A percentile compares a stretch with the other conserved stretches of the same genome.
Evolutionary conservation across 257 asterid genomes (phyloP).

Genomic region (Solanum paucissectum): DNA sequence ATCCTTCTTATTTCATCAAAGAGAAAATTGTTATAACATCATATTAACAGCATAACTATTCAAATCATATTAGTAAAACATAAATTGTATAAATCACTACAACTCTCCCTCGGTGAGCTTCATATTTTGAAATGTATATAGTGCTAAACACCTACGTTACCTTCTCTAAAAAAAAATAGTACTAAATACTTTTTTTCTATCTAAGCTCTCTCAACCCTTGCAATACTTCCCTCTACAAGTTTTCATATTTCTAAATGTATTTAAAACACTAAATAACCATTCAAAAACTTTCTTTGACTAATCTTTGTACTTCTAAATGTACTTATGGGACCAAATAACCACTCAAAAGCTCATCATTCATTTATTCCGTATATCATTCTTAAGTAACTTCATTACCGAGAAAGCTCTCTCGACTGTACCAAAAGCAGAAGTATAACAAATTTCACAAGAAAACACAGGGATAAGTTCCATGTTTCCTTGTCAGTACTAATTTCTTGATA

Average conservation of each 20-base stretch:
- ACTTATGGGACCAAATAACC: neutral
- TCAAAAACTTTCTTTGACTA: neutral
- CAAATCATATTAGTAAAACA: neutral
- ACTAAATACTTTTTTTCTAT: neutral
- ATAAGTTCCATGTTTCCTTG: neutral
- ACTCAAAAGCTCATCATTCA: neutral
- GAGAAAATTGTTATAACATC: neutral
- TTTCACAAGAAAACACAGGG: neutral
- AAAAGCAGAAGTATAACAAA: neutral
- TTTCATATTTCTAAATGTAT: neutral
- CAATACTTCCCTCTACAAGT: neutral
- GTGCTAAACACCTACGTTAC: neutral
- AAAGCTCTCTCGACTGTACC: neutral
- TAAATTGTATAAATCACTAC: neutral
- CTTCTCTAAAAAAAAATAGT: neutral
- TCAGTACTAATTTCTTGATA: neutral
- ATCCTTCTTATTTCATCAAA: neutral
- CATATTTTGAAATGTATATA: neutral
- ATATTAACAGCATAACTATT: neutral
- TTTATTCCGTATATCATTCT: neutral
- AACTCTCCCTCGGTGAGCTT: neutral
- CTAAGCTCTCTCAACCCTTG: neutral
- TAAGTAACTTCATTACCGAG: neutral
- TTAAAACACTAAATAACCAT: neutral
- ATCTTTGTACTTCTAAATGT: neutral